A percentile compares a stretch with the other conserved stretches of the same genome.
These are phyloP conservation scores for Phaeotremella skinneri DNA, from an alignment of 768 basidiomycete species.

Conservation along the genomic window DNA sequence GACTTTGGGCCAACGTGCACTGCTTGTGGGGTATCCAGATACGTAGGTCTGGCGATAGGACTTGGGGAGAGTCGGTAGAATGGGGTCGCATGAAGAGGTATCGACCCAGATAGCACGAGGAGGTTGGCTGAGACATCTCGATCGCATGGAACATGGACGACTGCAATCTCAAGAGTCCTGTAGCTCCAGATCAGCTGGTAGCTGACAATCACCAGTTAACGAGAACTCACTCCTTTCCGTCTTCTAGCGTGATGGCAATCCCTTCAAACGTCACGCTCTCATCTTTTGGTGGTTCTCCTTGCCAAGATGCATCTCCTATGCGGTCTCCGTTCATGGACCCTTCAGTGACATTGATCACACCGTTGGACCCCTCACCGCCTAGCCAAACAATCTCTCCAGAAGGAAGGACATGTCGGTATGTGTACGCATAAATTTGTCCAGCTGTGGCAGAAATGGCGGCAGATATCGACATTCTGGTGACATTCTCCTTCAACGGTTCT, in stretches of 20 bases:
- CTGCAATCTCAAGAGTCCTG: not conserved
- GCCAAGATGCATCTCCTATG: not conserved
- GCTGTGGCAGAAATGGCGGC: slow-evolving; percentile 1
- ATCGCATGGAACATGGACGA: not conserved
- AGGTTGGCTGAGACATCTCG: not conserved
- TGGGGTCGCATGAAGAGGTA: not conserved
- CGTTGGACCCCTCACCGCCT: slow-evolving; percentile 36
- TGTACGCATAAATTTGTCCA: slow-evolving; percentile 25
- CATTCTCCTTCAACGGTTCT: not conserved
- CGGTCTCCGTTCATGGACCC: not conserved
- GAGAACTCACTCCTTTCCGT: slow-evolving; percentile 2
- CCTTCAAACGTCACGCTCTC: slow-evolving; percentile 13
- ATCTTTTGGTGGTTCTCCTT: slow-evolving; percentile 1
- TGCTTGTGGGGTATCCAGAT: not conserved
- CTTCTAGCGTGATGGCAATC: slow-evolving; percentile 6
- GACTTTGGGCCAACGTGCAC: not conserved
- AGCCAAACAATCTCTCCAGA: slow-evolving; percentile 35
- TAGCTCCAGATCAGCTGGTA: not conserved
- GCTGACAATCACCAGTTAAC: not conserved
- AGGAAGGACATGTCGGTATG: slow-evolving; percentile 25
- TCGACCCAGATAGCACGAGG: not conserved
- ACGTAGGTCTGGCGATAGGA: not conserved
- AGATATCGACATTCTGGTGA: not conserved
- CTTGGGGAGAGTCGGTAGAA: slow-evolving; percentile 1
- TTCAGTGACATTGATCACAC: slow-evolving; percentile 19